Percentiles rank a stretch among this genome's conserved stretches.
phyloP scores from a whole-genome alignment of 2,329 filamentous ascomycete genomes.

The Aurifilum marmelostoma region DNA sequence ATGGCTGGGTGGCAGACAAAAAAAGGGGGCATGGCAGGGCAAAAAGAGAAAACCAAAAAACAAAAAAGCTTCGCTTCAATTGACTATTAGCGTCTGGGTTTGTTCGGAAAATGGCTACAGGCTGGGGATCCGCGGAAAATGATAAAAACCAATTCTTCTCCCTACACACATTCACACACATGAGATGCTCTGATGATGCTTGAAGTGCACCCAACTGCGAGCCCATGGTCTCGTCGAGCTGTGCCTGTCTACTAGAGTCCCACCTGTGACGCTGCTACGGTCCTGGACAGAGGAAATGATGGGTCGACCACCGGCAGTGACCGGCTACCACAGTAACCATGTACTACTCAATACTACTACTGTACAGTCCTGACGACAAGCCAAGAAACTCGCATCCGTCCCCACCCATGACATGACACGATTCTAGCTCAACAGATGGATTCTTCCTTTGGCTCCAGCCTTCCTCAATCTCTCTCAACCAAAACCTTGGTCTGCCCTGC shows the following conservation, averaged over 20 bases:
- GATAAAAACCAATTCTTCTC: slow-evolving; percentile 25
- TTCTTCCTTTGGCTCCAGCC: background rate
- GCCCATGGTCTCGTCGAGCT: no score
- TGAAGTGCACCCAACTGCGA: background rate
- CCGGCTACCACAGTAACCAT: background rate
- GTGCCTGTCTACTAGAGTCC: background rate
- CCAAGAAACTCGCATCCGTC: background rate
- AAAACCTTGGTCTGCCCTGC: background rate
- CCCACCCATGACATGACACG: slow-evolving; percentile 6
- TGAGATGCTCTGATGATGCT: background rate
- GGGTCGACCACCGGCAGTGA: background rate
- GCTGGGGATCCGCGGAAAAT: slow-evolving; percentile 17
- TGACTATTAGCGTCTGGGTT: slow-evolving; percentile 5
- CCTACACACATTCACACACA: background rate
- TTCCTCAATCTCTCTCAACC: background rate
- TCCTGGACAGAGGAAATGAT: background rate
- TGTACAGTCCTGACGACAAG: no score
- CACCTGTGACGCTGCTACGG: background rate
- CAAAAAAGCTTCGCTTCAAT: slow-evolving; percentile 16
- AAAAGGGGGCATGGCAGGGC: slow-evolving; percentile 1
- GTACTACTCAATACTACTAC: background rate
- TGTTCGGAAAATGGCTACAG: background rate
- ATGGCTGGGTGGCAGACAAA: background rate
- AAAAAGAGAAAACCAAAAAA: background rate
- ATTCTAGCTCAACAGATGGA: background rate